Conservation (phyloP, 2,329 filamentous ascomycete genomes). For the Penicillium sp. region DNA sequence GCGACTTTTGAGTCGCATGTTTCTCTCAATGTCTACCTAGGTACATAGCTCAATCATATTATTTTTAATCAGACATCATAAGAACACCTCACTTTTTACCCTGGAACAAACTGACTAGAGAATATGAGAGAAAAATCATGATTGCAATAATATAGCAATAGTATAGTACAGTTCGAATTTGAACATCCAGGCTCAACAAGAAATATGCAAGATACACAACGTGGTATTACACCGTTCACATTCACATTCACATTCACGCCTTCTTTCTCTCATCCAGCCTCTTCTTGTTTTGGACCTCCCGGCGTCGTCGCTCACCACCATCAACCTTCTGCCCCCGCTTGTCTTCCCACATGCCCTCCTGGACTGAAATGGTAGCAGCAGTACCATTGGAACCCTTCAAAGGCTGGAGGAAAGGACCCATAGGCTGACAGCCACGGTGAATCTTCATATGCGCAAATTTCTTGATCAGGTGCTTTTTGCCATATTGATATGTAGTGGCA, state of each 20-base stretch:
- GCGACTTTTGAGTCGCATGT: not conserved
- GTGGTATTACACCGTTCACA: constrained; percentile 1
- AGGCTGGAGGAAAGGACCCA: constrained; percentile 63
- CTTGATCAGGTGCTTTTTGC: constrained; percentile 38
- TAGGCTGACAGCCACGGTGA: constrained; percentile 58
- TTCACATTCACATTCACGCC: constrained; percentile 14
- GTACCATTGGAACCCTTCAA: constrained; percentile 53
- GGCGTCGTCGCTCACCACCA: constrained; percentile 83
- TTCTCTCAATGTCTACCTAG: constrained; percentile 11
- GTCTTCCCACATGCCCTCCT: constrained; percentile 90
- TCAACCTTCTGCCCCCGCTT: constrained; percentile 83
- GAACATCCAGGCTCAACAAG: constrained; percentile 11
- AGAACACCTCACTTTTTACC: not conserved
- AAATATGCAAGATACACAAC: constrained; percentile 16
- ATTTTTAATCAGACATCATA: constrained; percentile 11
- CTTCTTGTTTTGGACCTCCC: constrained; percentile 79
- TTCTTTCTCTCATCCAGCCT: constrained; percentile 70
- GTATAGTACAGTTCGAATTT: constrained; percentile 18
- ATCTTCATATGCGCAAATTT: constrained; percentile 60
- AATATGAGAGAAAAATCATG: too few relatives aligned
- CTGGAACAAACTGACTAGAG: too few relatives aligned
- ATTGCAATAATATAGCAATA: constrained; percentile 11
- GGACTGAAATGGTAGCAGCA: constrained; percentile 59
- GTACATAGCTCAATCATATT: constrained; percentile 14
- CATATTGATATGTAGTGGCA: constrained; percentile 48